These are phyloP conservation scores for Boletus rubropictus DNA, from an alignment of 768 basidiomycete species.

Conservation along the genomic window DNA sequence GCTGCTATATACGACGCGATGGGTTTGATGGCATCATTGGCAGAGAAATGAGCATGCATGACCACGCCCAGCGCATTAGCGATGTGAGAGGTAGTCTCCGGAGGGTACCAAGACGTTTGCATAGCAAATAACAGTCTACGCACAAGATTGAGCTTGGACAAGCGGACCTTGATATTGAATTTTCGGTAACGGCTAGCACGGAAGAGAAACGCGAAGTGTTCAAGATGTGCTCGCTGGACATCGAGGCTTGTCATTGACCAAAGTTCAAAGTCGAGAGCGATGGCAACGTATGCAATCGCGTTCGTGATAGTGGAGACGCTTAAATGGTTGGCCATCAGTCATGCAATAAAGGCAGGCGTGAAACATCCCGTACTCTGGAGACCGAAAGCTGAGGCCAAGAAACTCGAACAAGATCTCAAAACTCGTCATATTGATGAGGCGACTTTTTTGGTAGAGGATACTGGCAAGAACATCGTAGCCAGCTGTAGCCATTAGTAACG, in stretches of 20 bases:
- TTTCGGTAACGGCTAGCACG: slow-evolving; percentile 63
- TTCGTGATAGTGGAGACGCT: slow-evolving; percentile 84
- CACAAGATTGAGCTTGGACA: slow-evolving; percentile 66
- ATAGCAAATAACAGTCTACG: slow-evolving; percentile 76
- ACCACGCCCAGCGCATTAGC: slow-evolving; percentile 57
- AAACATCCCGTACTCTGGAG: slow-evolving; percentile 58
- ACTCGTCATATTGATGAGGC: slow-evolving; percentile 69
- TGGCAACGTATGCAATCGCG: slow-evolving; percentile 69
- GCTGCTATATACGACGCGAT: slow-evolving; percentile 82
- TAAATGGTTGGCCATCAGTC: slow-evolving; percentile 1
- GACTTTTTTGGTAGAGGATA: slow-evolving; percentile 65
- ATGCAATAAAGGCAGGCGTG: not conserved
- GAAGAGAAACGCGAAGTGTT: slow-evolving; percentile 76
- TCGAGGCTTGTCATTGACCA: slow-evolving; percentile 72
- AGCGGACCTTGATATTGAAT: slow-evolving; percentile 73
- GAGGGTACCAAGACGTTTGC: slow-evolving; percentile 71
- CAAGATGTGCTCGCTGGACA: slow-evolving; percentile 73
- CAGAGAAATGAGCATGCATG: slow-evolving; percentile 60
- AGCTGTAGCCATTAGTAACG: slow-evolving; percentile 38
- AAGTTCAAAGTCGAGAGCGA: slow-evolving; percentile 86
- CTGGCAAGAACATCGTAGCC: slow-evolving; percentile 84
- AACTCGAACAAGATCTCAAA: slow-evolving; percentile 85
- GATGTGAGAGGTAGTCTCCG: slow-evolving; percentile 42
- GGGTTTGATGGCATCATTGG: slow-evolving; percentile 77
- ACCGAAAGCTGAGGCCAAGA: slow-evolving; percentile 76